Percentiles rank a stretch among this genome's conserved stretches.
phyloP scores from a whole-genome alignment of 495 filamentous ascomycete species.

The Parathielavia appendiculata region DNA sequence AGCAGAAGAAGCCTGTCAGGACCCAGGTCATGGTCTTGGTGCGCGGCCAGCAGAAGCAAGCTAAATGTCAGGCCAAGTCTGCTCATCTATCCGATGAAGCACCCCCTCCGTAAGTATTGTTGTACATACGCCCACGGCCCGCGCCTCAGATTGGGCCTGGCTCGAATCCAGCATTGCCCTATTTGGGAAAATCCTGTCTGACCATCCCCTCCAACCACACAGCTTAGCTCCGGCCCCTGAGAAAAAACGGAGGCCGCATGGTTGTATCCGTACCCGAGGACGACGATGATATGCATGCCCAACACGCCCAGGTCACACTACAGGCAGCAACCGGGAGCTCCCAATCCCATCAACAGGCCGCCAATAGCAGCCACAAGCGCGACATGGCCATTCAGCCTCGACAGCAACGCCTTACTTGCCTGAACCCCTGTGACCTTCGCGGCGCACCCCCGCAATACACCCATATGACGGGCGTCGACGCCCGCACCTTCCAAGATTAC shows the following conservation, averaged over 20 bases:
- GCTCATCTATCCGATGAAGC: too few species aligned
- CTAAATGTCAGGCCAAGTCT: neutral
- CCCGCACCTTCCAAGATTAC: neutral
- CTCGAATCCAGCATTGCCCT: neutral
- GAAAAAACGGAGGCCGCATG: neutral
- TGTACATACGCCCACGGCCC: too few species aligned
- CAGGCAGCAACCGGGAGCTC: neutral
- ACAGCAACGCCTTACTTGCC: neutral
- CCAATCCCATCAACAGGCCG: neutral
- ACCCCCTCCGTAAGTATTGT: constrained; percentile 1
- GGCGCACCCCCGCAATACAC: neutral
- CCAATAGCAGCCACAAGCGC: neutral
- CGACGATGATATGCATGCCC: neutral
- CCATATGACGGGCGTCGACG: constrained; percentile 4
- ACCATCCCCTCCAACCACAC: neutral
- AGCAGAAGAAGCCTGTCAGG: neutral
- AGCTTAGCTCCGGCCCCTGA: constrained; percentile 2
- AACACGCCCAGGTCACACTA: neutral
- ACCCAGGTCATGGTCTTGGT: neutral
- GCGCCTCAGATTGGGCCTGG: neutral
- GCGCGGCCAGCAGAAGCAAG: neutral
- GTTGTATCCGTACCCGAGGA: neutral
- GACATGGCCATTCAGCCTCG: neutral
- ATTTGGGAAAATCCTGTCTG: neutral
- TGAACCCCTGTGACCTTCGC: neutral